Conservation (phyloP, 2,329 filamentous ascomycete species). For the Myriangium duriaei region DNA sequence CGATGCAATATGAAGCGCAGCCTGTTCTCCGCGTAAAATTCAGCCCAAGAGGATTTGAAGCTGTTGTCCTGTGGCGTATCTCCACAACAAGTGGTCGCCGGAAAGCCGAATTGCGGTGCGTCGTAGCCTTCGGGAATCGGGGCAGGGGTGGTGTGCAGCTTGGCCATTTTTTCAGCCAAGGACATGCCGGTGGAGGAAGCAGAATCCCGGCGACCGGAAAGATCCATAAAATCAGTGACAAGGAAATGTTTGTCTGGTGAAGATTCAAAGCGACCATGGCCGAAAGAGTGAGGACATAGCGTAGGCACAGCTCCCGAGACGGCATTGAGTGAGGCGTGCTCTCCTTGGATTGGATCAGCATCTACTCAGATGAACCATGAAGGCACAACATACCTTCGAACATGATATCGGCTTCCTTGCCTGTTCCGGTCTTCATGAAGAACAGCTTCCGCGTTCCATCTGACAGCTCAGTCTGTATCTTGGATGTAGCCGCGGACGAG, state of each 20-base stretch:
- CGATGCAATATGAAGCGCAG: conserved; percentile 51
- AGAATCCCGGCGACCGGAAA: conserved; percentile 30
- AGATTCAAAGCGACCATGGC: conserved; percentile 49
- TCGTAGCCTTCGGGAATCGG: conserved; percentile 48
- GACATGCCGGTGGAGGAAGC: conserved; percentile 32
- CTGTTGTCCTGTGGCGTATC: conserved; percentile 70
- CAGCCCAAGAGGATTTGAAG: conserved; percentile 62
- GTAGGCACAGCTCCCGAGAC: conserved; percentile 59
- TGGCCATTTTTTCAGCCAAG: conserved; percentile 65
- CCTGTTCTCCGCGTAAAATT: conserved; percentile 71
- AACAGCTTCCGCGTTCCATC: conserved; percentile 43
- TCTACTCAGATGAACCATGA: conserved; percentile 16
- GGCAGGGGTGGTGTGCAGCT: conserved; percentile 63
- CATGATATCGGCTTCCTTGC: conserved; percentile 51
- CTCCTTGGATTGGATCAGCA: conserved; percentile 39
- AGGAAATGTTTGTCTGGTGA: conserved; percentile 39
- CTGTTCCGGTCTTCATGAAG: conserved; percentile 61
- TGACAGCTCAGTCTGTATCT: conserved; percentile 35
- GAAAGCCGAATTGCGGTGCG: conserved; percentile 66
- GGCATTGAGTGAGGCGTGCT: conserved; percentile 72
- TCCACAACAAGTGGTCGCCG: conserved; percentile 74
- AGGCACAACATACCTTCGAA: conserved; percentile 43
- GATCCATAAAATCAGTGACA: conserved; percentile 69
- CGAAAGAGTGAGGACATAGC: conserved; percentile 64
- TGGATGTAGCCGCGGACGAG: conserved; percentile 50